phyloP scores from a whole-genome alignment of 1,284 basidiomycete species.

The Porodaedalea pini region DNA sequence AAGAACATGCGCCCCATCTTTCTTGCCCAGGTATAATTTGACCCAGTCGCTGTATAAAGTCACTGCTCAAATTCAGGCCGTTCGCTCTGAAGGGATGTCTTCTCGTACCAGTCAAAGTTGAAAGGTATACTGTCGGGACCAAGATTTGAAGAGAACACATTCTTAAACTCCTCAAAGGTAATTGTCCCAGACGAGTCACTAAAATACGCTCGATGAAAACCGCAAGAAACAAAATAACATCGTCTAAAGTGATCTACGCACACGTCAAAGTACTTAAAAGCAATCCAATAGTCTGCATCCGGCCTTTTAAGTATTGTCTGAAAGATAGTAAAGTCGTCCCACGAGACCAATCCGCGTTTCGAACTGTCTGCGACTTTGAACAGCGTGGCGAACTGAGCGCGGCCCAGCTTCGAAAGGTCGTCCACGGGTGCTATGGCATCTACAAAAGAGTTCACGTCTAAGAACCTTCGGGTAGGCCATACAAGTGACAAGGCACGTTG shows the following conservation, averaged over 20 bases:
- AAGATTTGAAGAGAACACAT: slow-evolving; percentile 80
- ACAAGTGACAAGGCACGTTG: slow-evolving; percentile 5
- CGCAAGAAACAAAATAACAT: neutral
- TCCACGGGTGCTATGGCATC: slow-evolving; percentile 86
- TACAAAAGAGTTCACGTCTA: slow-evolving; percentile 83
- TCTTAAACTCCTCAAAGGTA: slow-evolving; percentile 90
- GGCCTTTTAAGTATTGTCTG: slow-evolving; percentile 86
- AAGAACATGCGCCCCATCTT: slow-evolving; percentile 83
- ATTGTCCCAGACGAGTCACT: slow-evolving; percentile 88
- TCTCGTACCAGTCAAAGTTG: slow-evolving; percentile 81
- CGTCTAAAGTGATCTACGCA: slow-evolving; percentile 40
- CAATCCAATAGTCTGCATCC: slow-evolving; percentile 94
- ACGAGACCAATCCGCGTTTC: slow-evolving; percentile 77
- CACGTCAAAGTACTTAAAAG: slow-evolving; percentile 95
- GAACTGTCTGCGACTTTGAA: slow-evolving; percentile 87
- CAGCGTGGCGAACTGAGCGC: slow-evolving; percentile 82
- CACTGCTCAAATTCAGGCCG: slow-evolving; percentile 9
- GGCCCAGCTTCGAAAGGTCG: slow-evolving; percentile 80
- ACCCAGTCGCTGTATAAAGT: slow-evolving; percentile 74
- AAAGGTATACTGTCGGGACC: slow-evolving; percentile 85
- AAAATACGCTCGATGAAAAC: slow-evolving; percentile 14
- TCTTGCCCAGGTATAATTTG: slow-evolving; percentile 89
- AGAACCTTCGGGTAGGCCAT: slow-evolving; percentile 49
- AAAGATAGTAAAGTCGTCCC: slow-evolving; percentile 93
- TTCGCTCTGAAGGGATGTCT: slow-evolving; percentile 4